Conservation (phyloP, 257 asterid species). For the Solanum bulbocastanum region DNA sequence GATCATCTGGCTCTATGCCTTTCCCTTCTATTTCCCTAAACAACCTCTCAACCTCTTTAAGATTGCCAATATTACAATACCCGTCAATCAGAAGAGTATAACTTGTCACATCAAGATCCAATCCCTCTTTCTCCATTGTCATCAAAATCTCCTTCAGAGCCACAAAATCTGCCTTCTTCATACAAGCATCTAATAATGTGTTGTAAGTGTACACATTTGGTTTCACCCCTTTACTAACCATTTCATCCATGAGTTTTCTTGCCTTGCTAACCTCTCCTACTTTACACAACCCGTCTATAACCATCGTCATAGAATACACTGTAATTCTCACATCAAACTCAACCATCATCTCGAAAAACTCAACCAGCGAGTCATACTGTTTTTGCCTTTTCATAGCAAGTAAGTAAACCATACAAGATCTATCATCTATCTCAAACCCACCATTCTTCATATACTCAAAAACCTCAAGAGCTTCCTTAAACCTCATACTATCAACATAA, state of each 20-base stretch:
- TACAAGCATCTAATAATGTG: slow-evolving; percentile 53
- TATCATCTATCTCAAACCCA: slow-evolving; percentile 53
- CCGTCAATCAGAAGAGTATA: slow-evolving; percentile 54
- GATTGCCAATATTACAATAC: slow-evolving; percentile 16
- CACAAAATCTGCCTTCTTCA: slow-evolving; percentile 32
- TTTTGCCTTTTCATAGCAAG: slow-evolving; percentile 46
- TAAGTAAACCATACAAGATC: slow-evolving; percentile 76
- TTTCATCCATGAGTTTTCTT: slow-evolving; percentile 35
- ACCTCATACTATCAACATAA: slow-evolving; percentile 21
- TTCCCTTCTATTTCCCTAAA: slow-evolving; percentile 57
- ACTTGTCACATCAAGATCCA: slow-evolving; percentile 47
- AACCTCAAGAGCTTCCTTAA: slow-evolving; percentile 25
- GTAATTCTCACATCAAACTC: slow-evolving; percentile 54
- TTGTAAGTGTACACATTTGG: slow-evolving; percentile 65
- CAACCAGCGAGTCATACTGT: slow-evolving; percentile 28
- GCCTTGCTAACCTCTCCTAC: slow-evolving; percentile 43
- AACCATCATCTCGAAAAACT: slow-evolving; percentile 59
- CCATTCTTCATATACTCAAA: slow-evolving; percentile 23
- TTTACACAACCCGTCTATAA: slow-evolving; percentile 53
- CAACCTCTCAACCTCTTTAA: slow-evolving; percentile 46
- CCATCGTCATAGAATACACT: slow-evolving; percentile 67
- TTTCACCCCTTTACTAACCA: slow-evolving; percentile 45
- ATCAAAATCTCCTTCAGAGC: slow-evolving; percentile 35
- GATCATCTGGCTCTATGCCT: slow-evolving; percentile 42
- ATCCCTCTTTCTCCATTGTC: slow-evolving; percentile 52